Percentiles rank a stretch among this genome's conserved stretches.
phyloP scores from a whole-genome alignment of 768 basidiomycete genomes.

The Lactarius trivialis region DNA sequence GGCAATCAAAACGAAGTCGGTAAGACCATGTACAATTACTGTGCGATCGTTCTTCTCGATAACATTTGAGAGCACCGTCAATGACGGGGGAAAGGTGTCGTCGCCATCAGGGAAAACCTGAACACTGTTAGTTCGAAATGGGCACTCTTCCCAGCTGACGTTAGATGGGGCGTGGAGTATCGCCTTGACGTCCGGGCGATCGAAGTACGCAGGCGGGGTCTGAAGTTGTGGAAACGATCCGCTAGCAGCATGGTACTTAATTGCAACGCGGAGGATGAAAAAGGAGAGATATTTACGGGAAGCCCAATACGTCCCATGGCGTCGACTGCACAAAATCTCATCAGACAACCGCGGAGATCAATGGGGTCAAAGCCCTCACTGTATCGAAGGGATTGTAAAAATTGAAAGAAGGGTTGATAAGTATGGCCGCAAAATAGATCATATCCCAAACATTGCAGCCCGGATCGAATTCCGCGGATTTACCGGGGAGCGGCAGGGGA shows the following conservation, averaged over 20 bases:
- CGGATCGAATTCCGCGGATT: slow-evolving; percentile 36
- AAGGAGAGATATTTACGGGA: slow-evolving; percentile 44
- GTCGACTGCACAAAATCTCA: slow-evolving; percentile 36
- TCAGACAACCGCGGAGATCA: not conserved
- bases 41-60: slow-evolving; percentile 67
- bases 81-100: slow-evolving; percentile 50
- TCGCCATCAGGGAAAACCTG: slow-evolving; percentile 61
- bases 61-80: slow-evolving; percentile 63
- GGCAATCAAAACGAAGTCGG: slow-evolving; percentile 66
- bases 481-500: slow-evolving; percentile 59
- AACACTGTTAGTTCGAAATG: slow-evolving; percentile 35
- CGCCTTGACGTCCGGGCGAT: slow-evolving; percentile 57
- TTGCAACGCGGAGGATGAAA: not conserved
- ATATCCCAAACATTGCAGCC: slow-evolving; percentile 65
- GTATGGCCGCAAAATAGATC: slow-evolving; percentile 55
- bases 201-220: slow-evolving; percentile 58
- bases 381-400: slow-evolving; percentile 75
- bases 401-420: slow-evolving; percentile 69
- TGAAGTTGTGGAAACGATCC: slow-evolving; percentile 51
- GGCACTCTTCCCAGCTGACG: slow-evolving; percentile 59
- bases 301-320: slow-evolving; percentile 77
- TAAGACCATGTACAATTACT: slow-evolving; percentile 67
- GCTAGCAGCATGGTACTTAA: slow-evolving; percentile 27
- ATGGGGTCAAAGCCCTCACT: slow-evolving; percentile 26
- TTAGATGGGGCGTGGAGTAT: slow-evolving; percentile 65